Evolutionary conservation across 257 asterid species (phyloP), one percentile per base, ranked within the genome.

Genomic region (Solanum chmielewskii): DNA sequence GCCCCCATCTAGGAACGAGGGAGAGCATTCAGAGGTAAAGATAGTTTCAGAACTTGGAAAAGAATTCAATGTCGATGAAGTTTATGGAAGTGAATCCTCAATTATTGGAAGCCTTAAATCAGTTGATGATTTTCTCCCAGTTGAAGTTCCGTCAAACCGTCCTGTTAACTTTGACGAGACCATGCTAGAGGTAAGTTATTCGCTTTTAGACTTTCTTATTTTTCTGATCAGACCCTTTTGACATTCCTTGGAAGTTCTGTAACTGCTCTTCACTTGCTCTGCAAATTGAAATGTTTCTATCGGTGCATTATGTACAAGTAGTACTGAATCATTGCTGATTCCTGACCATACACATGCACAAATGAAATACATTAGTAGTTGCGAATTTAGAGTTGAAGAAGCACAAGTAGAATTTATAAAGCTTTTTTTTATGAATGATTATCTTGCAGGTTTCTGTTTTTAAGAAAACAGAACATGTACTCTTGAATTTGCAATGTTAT

Each of bases 31-130:
- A 14, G 98, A 95, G 92, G 97, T 93, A 14, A 95, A 88, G 89
- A 91, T 97, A 86, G 97, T 97, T 41, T 29, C 96, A 3, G 96
- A 94, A 89, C 91, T 97, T 45, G 99, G 94, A 69, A 96, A 97
- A 87, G 98, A 93, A 87, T 95, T 96, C 71, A 89, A 94, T 66
- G 92, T 93, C 7, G 95, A 97, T 86, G 99, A 96, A 91, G 97
- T 95, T 85, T 97, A 96, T 90, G 95, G 96, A 23, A 88, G 86
- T n/a, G 99, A 97, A 90, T 89, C 98, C 59, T 90, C 98, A n/a
- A 93, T 93, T 87, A 97, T 97, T 82, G 99, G 99, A 73, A 95
- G 99, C 92, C 94, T 96, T 89, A 97, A 97, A 93, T 96, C 98
- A n/a, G 93, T 92, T 25, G 84, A 86, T 84, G 98, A 97, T 74